Evolutionary conservation across 257 asterid genomes (phyloP).

Genomic region (Petrea volubilis): DNA sequence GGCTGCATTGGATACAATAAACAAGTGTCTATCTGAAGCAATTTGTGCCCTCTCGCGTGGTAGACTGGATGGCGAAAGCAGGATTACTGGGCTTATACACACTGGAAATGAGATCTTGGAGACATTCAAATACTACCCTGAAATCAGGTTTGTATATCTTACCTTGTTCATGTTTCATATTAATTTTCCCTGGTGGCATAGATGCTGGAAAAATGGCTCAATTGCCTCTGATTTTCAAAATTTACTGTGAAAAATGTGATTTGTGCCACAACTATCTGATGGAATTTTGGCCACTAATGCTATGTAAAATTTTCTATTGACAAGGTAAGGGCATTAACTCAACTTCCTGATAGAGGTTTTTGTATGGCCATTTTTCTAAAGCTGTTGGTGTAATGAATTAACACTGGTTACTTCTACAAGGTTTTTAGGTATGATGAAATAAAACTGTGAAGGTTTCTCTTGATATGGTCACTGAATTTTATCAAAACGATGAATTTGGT

Average conservation of each 20-base stretch:
- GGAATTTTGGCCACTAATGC: neutral
- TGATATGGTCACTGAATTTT: neutral
- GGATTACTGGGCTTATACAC: conserved; percentile 72
- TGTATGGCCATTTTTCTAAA: neutral
- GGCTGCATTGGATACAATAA: conserved; percentile 78
- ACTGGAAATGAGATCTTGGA: conserved; percentile 92
- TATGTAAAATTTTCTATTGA: neutral
- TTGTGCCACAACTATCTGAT: neutral
- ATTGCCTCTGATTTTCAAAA: neutral
- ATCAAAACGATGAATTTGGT: neutral
- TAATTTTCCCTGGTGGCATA: neutral
- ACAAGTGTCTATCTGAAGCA: conserved; percentile 93
- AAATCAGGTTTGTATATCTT: conserved; percentile 61
- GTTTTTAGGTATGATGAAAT: neutral
- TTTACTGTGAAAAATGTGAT: conserved; percentile 6
- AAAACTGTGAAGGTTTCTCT: neutral
- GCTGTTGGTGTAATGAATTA: neutral
- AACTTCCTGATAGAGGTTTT: neutral
- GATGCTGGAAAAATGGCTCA: conserved; percentile 8
- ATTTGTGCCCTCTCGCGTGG: conserved; percentile 87
- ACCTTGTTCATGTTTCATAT: conserved; percentile 17
- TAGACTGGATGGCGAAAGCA: conserved; percentile 91
- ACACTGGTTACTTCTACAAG: neutral
- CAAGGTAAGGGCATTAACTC: neutral
- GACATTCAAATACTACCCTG: conserved; percentile 75